phyloP scores from a whole-genome alignment of 139 green algal genomes.

The Chlorella sp. region DNA sequence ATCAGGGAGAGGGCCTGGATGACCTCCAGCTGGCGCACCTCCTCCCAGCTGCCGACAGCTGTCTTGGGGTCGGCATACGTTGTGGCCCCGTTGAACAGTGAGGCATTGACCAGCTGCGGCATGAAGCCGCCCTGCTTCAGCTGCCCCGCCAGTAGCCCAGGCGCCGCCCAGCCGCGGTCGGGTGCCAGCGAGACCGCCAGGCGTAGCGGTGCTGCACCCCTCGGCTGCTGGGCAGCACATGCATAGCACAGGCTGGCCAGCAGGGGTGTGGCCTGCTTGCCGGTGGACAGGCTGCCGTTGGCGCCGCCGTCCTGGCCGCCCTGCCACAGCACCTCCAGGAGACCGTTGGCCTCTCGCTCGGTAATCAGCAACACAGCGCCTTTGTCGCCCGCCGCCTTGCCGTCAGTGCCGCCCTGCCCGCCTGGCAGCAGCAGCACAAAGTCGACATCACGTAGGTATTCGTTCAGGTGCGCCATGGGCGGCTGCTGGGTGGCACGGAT shows the following conservation, averaged over 20 bases:
- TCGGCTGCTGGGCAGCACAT: background rate
- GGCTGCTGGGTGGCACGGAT: background rate
- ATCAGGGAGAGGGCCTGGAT: constrained; percentile 29
- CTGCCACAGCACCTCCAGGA: constrained; percentile 35
- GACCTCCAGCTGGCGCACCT: background rate
- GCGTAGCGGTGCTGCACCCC: background rate
- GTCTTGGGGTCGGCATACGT: constrained; percentile 17
- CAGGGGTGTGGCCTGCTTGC: background rate
- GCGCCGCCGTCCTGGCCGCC: too few species aligned
- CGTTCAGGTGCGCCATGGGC: background rate
- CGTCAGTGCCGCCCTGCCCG: background rate
- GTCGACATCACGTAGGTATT: constrained; percentile 54
- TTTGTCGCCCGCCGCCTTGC: background rate
- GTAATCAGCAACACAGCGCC: constrained; percentile 58
- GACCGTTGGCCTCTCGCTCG: constrained; percentile 61
- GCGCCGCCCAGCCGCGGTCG: background rate
- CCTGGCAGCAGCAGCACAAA: constrained; percentile 48
- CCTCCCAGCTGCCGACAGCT: background rate
- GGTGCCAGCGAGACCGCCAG: background rate
- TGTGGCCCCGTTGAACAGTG: constrained; percentile 53
- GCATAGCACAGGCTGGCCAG: constrained; percentile 30
- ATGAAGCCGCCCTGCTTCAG: background rate
- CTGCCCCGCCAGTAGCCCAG: background rate
- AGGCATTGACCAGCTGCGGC: constrained; percentile 36
- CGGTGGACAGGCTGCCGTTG: background rate